Base-by-base conservation (phyloP, 2,329 filamentous ascomycete genomes). In the Cercospora citrullina region DNA sequence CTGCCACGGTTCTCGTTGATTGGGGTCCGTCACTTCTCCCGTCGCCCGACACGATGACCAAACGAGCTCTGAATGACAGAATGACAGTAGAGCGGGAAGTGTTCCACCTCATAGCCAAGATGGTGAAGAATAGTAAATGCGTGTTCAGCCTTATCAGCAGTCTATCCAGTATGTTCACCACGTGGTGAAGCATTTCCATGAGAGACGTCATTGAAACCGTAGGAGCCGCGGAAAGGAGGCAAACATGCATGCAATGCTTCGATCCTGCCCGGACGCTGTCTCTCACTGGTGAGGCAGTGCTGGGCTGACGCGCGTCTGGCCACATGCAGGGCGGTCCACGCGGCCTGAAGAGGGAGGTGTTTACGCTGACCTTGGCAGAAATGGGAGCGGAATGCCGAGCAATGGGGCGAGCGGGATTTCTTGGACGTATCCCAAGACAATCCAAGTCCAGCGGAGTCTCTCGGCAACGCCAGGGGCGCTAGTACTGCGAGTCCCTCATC, bases 381-480 rank as follows among this genome's bases (percentile, higher is more conserved):
- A 48, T 21, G 66, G 39, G 30, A 60, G 65, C 65, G 65, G 65
- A 67, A 66, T 60, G 61, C 65, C 65, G 31, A 60, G 65, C 61
- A 59, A 67, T 63, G 65, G 33, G 51, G 18, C 58, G 53, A 68
- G 67, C 67, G 67, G 67, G 65, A 48, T 26, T 59, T 60, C 65
- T 67, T 59, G 65, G 63, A 58, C 23, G 42, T 7, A n/a, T 59
- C 8, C 63, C 59, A 61, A 68, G 62, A 58, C 23, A 36, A 31
- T 18, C 62, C 66, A 61, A 64, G 60, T 57, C 21, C 36, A 45
- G 62, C 39, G 65, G 60, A 63, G 53, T 30, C 60, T 51, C 61
- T 59, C 55, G 63, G 66, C 59, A 48, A 51, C 33, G 53, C 39
- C 21, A 57, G 18, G 45, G 48, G 62, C 45, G 62, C 31, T 64